Conservation (phyloP, 2,329 filamentous ascomycete species). For the Zymoseptoria brevis region DNA sequence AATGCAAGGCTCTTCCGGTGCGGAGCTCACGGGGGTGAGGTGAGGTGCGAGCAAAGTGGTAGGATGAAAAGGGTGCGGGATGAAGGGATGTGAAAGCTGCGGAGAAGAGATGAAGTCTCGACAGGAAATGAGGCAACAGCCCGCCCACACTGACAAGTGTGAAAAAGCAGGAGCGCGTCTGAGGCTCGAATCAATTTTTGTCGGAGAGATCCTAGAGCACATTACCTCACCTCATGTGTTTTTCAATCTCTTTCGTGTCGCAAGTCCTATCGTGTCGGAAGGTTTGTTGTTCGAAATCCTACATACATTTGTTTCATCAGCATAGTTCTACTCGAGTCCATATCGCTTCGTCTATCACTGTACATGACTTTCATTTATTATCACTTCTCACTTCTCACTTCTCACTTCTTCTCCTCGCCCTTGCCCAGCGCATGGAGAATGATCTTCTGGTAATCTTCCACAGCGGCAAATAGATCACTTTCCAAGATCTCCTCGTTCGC, state of each 20-base stretch:
- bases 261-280: neutral
- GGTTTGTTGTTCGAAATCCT: neutral
- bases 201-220: no score
- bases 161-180: neutral
- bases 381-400: neutral
- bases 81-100: neutral
- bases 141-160: neutral
- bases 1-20: neutral
- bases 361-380: neutral
- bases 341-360: neutral
- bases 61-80: neutral
- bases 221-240: neutral
- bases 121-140: neutral
- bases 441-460: slow-evolving; percentile 64
- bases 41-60: neutral
- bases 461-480: slow-evolving; percentile 65
- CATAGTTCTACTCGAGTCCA: neutral
- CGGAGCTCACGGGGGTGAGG: neutral
- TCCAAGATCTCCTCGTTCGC: slow-evolving; percentile 73
- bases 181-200: neutral
- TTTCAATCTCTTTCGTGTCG: neutral
- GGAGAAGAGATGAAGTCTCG: neutral
- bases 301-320: neutral
- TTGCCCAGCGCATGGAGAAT: slow-evolving; percentile 8
- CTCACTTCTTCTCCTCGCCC: neutral